Base-by-base conservation (phyloP, 352 stramenopile genomes). In the Phytophthora multivora region DNA sequence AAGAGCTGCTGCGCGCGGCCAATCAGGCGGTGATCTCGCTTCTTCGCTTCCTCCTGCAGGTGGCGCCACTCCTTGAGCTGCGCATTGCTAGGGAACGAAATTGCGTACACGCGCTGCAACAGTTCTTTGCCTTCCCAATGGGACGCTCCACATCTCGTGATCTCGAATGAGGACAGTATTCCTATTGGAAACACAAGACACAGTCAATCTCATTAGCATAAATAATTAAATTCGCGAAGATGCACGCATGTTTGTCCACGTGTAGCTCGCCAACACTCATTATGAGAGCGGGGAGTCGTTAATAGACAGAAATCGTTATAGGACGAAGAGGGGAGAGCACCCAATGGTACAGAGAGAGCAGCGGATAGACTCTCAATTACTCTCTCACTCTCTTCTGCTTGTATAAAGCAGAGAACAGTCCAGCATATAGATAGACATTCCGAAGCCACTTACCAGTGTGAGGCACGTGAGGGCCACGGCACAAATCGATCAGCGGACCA, bases 401-500 rank as follows among this genome's bases (percentile, higher is more conserved):
- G 33, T 66, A 40, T 63, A 50, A 41, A 41, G 81, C 81, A 33
- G 82, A 79, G 30, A 97, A 71, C 18, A 69, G 69, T 73, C 82
- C 71, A 70, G 67, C n/a, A 55, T 7, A 42, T 25, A 54, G 42
- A 42, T 25, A 54, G 42, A 23, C 7, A 63, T 26, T 47, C 11
- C 39, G 1, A 68, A 65, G 33, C 10, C 26, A 80, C 79, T 77
- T 80, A 78, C 92, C 92, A 9, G 96, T 99, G 47, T 93, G 90
- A 26, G 97, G 90, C 2, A 99, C 89, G 69, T 99, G 97, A 12
- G 97, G 97, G 5, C 97, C 97, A 40, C 96, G 95, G 54, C 97
- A 99, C 19, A 99, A 77, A 76, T 99, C 97, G 69, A 99, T 98
- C 19, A 99, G 87, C 21, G 97, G 87, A 2, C 98, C 98, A 61